Evolutionary conservation across 805 yeast genomes (phyloP).

Genomic region (Candida takata): DNA sequence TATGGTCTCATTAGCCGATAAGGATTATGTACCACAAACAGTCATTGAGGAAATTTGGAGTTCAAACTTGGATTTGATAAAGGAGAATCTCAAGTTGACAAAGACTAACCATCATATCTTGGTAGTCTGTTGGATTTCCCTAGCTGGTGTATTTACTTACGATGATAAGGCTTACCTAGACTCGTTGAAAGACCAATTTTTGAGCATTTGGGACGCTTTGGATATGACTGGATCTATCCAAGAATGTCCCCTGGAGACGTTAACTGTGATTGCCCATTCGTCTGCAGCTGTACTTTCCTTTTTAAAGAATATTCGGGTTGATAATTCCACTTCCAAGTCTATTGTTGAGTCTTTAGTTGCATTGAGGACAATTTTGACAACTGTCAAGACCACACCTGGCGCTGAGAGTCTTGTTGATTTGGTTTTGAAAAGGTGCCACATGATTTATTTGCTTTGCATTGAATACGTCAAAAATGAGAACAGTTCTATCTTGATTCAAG

Average conservation of each 20-base stretch:
- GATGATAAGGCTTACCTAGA: conserved; percentile 44
- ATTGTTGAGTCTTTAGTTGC: conserved; percentile 31
- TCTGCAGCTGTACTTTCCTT: conserved; percentile 51
- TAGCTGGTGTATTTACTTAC: conserved; percentile 58
- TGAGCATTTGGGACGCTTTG: conserved; percentile 57
- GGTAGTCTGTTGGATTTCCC: conserved; percentile 51
- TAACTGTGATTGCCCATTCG: conserved; percentile 51
- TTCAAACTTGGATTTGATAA: conserved; percentile 31
- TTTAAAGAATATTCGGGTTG: conserved; percentile 33
- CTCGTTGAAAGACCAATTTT: conserved; percentile 50
- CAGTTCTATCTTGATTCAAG: conserved; percentile 28
- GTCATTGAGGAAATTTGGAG: conserved; percentile 38
- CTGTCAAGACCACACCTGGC: conserved; percentile 5
- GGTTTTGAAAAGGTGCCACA: conserved; percentile 38
- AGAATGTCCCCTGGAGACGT: conserved; percentile 23
- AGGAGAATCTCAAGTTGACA: conserved; percentile 29
- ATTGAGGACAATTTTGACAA: conserved; percentile 9
- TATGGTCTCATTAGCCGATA: conserved; percentile 27
- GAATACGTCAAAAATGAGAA: conserved; percentile 18
- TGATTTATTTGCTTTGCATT: conserved; percentile 34
- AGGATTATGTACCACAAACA: conserved; percentile 38
- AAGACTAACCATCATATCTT: conserved; percentile 29
- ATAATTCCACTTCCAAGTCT: conserved; percentile 40
- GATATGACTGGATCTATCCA: conserved; percentile 5
- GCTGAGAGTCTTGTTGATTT: conserved; percentile 14